phyloP scores from a whole-genome alignment of 2,329 filamentous ascomycete genomes.

The Elsinoe batatas region DNA sequence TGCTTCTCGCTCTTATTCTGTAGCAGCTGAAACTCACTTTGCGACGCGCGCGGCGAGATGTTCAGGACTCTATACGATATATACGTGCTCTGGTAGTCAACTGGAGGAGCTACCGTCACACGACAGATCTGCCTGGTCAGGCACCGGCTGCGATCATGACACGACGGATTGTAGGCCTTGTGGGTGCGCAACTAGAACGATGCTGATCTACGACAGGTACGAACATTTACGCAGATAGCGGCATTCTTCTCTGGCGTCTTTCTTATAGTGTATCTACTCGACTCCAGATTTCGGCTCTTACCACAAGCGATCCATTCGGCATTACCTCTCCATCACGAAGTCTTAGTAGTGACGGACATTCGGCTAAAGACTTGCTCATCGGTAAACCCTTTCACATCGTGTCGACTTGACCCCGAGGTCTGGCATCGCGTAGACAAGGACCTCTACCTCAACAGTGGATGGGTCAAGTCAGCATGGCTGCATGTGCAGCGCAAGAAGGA shows the following conservation, averaged over 20 bases:
- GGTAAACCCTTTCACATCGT: constrained; percentile 58
- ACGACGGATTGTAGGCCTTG: constrained; percentile 17
- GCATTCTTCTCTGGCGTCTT: constrained; percentile 53
- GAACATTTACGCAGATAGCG: constrained; percentile 65
- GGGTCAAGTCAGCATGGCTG: constrained; percentile 68
- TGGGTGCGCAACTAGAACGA: not conserved
- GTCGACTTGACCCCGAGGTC: constrained; percentile 58
- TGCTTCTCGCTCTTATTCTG: not conserved
- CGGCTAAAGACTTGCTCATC: constrained; percentile 66
- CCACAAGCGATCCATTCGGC: constrained; percentile 78
- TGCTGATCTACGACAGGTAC: constrained; percentile 39
- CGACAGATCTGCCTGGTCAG: constrained; percentile 8
- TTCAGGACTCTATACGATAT: not conserved
- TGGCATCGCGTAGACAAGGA: constrained; percentile 90
- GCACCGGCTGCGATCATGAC: constrained; percentile 16
- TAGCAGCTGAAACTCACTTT: not conserved
- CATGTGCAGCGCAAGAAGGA: constrained; percentile 77
- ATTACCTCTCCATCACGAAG: constrained; percentile 71
- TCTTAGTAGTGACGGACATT: constrained; percentile 77
- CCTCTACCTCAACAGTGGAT: constrained; percentile 65
- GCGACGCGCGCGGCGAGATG: constrained; percentile 8
- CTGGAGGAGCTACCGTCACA: not conserved
- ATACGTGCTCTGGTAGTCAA: not conserved
- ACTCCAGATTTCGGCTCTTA: constrained; percentile 78
- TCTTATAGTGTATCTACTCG: constrained; percentile 69